Base-by-base conservation (phyloP, 2,329 filamentous ascomycete species). In the Bipolaris oryzae region DNA sequence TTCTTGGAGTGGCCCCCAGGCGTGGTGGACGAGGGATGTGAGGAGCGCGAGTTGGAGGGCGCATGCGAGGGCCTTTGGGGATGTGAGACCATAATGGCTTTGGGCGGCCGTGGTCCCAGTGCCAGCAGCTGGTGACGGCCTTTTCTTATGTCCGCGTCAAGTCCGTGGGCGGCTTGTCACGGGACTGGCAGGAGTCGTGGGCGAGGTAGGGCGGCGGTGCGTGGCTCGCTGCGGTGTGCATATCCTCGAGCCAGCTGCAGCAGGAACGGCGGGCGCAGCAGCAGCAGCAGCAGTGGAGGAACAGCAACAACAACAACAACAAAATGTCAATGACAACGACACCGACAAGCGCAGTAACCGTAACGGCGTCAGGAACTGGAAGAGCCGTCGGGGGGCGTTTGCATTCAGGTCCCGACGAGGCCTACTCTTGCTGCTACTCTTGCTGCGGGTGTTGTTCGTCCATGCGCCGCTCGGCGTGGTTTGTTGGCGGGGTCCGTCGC, bases 1-100 rank as follows among this genome's bases (percentile, higher is more conserved):
- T 71, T 74, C 61, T 74, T 75, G 31, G 64, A 63, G 58, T 75
- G 71, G 61, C 49, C 49, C 7, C 56, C 61, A 31, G 71, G 62
- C 15, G 66, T 67, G 55, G 50, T 64, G 28, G 69, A 51, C 9
- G 58, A 42, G 53, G 65, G 57, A 50, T 67, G 69, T 48, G 66
- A 68, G 48, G 65, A 58, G 57, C 71, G 70, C 55, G 70, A 70
- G 53, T 66, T 69, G 49, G 71, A 65, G 54, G 57, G 42, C 18
- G 57, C 57, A 47, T 67, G 64, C 11, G 60, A 55, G 39, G 61
- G 48, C 45, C 68, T 69, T 39, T 63, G 54, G 33, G 67, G 59
- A 53, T 71, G 61, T 52, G 66, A 68, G 55, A 70, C 69, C 69
- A 71, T 71, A 16, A 25, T 59, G 43, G 39, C 45, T 28, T 33